phyloP scores from a whole-genome alignment of 2,329 filamentous ascomycete species.

The Ophiostoma fasciatum region DNA sequence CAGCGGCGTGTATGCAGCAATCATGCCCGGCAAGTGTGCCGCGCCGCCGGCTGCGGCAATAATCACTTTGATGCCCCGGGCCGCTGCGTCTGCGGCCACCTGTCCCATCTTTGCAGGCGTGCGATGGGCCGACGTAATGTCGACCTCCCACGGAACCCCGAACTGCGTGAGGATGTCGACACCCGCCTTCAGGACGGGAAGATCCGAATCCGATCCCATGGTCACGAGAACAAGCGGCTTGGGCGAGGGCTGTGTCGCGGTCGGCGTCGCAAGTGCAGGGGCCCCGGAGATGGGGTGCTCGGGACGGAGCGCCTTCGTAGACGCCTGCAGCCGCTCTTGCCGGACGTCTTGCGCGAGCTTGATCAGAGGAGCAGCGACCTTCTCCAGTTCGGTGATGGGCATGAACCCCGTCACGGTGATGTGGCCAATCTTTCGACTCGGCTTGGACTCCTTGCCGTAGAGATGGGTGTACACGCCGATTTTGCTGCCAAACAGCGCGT shows the following conservation, averaged over 20 bases:
- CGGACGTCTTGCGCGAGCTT: constrained; percentile 45
- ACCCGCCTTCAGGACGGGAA: constrained; percentile 50
- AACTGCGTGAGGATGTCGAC: constrained; percentile 55
- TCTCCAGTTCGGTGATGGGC: constrained; percentile 39
- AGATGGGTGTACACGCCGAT: constrained; percentile 56
- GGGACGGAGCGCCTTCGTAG: constrained; percentile 21
- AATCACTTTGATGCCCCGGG: constrained; percentile 54
- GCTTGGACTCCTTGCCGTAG: constrained; percentile 81
- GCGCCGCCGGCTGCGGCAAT: constrained; percentile 66
- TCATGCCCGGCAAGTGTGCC: constrained; percentile 61
- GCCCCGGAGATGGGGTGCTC: too few relatives aligned
- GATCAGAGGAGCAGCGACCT: constrained; percentile 52
- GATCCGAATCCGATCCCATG: constrained; percentile 73
- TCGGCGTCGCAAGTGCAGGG: neutral
- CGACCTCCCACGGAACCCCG: constrained; percentile 53
- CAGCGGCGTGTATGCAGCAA: constrained; percentile 53
- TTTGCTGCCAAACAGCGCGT: constrained; percentile 26
- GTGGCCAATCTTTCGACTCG: constrained; percentile 88
- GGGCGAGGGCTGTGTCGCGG: constrained; percentile 10
- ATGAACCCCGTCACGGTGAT: constrained; percentile 66
- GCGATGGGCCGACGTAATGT: constrained; percentile 68
- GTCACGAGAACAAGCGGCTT: constrained; percentile 57
- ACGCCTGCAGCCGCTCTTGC: constrained; percentile 33
- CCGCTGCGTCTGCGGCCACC: constrained; percentile 47
- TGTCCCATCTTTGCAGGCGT: constrained; percentile 57